Conservation (phyloP, 2,329 filamentous ascomycete species). For the Colletotrichum cuscutae region DNA sequence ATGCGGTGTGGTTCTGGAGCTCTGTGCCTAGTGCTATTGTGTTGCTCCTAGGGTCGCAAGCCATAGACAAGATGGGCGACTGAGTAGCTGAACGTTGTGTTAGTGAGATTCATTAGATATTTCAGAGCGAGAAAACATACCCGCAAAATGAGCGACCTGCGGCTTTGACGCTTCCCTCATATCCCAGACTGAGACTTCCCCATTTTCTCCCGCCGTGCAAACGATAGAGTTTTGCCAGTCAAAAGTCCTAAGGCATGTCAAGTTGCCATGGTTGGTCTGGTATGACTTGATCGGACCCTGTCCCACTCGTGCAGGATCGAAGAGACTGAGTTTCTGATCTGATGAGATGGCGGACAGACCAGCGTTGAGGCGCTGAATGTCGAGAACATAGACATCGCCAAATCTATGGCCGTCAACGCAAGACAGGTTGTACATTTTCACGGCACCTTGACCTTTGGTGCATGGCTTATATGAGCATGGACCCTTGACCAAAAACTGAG, state of each 20-base stretch:
- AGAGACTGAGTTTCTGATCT: conserved; percentile 74
- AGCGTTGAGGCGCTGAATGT: conserved; percentile 61
- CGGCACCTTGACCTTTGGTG: not conserved
- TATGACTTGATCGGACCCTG: conserved; percentile 59
- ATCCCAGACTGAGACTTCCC: conserved; percentile 74
- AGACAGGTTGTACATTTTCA: conserved; percentile 53
- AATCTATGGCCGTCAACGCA: conserved; percentile 51
- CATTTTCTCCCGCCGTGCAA: conserved; percentile 78
- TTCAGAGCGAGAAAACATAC: conserved; percentile 46
- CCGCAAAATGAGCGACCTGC: conserved; percentile 56
- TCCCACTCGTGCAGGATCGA: conserved; percentile 68
- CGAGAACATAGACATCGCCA: conserved; percentile 66
- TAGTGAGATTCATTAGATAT: conserved; percentile 35
- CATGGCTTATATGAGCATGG: conserved; percentile 13
- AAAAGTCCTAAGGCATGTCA: conserved; percentile 70
- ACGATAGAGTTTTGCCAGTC: conserved; percentile 64
- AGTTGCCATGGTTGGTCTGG: conserved; percentile 66
- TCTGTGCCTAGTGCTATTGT: conserved; percentile 80
- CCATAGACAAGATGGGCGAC: conserved; percentile 71
- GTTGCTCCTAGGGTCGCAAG: conserved; percentile 65
- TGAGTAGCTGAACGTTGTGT: conserved; percentile 49
- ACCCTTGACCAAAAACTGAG: not conserved
- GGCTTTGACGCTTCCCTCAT: conserved; percentile 56
- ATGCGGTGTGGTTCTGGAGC: conserved; percentile 70
- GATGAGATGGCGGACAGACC: conserved; percentile 74